These are phyloP conservation scores for Pseudocercospora vitis DNA, from an alignment of 2,329 filamentous ascomycete genomes.

Conservation along the genomic window DNA sequence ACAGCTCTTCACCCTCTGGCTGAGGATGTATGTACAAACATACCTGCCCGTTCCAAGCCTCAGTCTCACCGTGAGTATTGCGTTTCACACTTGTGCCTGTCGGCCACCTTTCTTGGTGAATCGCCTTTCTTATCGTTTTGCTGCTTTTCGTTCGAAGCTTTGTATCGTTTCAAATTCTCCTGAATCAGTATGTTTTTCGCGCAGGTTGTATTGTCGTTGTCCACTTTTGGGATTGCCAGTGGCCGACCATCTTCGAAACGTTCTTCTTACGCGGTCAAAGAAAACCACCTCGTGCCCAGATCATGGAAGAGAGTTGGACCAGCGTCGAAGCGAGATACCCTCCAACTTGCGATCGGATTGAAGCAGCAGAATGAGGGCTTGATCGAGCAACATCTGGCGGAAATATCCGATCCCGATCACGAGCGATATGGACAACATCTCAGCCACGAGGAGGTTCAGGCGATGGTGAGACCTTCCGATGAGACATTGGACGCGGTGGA, in stretches of 20 bases:
- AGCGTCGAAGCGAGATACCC: constrained; percentile 50
- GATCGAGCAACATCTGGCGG: constrained; percentile 56
- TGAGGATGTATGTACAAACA: not conserved
- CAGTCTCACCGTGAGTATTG: not conserved
- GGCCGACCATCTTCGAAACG: constrained; percentile 22
- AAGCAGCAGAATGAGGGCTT: constrained; percentile 58
- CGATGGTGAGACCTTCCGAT: constrained; percentile 54
- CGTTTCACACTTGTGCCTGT: not conserved
- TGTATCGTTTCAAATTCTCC: not conserved
- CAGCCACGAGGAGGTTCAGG: constrained; percentile 52
- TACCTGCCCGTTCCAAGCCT: not conserved
- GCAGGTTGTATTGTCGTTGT: constrained; percentile 5
- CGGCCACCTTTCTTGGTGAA: not conserved
- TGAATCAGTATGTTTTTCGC: constrained; percentile 12
- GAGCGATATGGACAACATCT: constrained; percentile 55
- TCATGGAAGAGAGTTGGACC: constrained; percentile 52
- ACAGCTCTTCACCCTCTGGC: not conserved
- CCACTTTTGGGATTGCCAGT: constrained; percentile 12
- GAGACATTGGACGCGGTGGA: constrained; percentile 55
- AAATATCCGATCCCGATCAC: constrained; percentile 56
- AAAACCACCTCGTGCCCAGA: constrained; percentile 53
- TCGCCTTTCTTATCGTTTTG: not conserved
- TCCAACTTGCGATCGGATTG: constrained; percentile 59
- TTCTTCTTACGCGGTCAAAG: constrained; percentile 56
- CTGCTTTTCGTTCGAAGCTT: not conserved